Evolutionary conservation across 2,329 filamentous ascomycete species (phyloP).

Genomic region (Fusarium udum): DNA sequence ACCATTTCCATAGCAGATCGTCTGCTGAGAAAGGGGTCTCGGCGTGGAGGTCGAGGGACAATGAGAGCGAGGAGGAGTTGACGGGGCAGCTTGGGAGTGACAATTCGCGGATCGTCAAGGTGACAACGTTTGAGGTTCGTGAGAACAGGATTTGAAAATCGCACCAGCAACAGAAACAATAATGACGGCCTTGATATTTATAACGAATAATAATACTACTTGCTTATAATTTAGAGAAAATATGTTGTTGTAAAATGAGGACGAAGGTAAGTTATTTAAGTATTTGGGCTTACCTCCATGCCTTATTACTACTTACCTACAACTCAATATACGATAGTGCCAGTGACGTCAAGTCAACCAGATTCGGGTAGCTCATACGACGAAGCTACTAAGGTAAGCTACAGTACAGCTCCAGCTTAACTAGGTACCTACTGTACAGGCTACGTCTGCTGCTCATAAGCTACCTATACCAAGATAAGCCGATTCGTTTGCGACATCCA

Average conservation of each 20-base stretch:
- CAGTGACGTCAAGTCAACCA: conserved; percentile 27
- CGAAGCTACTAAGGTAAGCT: neutral
- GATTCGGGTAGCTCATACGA: neutral
- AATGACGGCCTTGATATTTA: conserved; percentile 23
- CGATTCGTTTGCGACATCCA: neutral
- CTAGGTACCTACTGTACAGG: neutral
- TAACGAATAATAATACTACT: conserved; percentile 1
- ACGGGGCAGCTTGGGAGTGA: conserved; percentile 17
- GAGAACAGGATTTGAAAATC: conserved; percentile 32
- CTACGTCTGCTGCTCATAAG: neutral
- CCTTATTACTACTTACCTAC: neutral
- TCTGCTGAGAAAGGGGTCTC: conserved; percentile 26
- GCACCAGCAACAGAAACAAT: conserved; percentile 1
- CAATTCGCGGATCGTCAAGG: conserved; percentile 22
- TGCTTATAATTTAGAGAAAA: neutral
- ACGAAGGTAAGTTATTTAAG: conserved; percentile 2
- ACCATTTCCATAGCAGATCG: conserved; percentile 21
- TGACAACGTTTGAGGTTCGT: conserved; percentile 29
- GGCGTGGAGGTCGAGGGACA: conserved; percentile 26
- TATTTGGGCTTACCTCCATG: neutral
- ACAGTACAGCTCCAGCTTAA: neutral
- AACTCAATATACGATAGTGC: neutral
- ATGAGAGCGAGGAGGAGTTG: conserved; percentile 37
- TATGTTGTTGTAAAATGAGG: neutral
- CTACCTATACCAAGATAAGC: neutral